Evolutionary conservation across 2,329 filamentous ascomycete genomes (phyloP).

Genomic region (Phialemonium atrogriseum): DNA sequence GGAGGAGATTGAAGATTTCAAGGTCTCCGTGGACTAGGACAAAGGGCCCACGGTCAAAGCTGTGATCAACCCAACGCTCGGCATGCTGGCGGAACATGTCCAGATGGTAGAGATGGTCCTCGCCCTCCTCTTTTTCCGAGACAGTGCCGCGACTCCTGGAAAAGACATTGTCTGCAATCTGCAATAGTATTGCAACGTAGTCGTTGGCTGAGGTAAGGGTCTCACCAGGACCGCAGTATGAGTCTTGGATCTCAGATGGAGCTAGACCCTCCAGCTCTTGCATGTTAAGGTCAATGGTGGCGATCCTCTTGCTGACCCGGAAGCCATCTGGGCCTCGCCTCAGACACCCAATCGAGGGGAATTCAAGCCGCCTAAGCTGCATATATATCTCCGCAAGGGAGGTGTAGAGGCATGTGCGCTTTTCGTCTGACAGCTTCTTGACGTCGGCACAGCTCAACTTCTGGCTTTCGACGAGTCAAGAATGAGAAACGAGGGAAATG

Average conservation of each 20-base stretch:
- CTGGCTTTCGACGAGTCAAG: conserved; percentile 14
- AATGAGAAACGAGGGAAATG: conserved; percentile 14
- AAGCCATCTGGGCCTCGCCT: conserved; percentile 2
- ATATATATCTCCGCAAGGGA: conserved; percentile 14
- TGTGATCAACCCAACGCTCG: conserved; percentile 7
- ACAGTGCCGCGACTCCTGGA: conserved; percentile 7
- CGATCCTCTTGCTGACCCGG: conserved; percentile 8
- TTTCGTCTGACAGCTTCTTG: conserved; percentile 9
- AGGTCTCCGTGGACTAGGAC: conserved; percentile 9
- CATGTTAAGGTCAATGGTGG: conserved; percentile 15
- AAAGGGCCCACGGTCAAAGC: conserved; percentile 9
- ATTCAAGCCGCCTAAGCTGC: conserved; percentile 10
- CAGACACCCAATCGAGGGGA: conserved; percentile 10
- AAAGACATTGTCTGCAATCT: conserved; percentile 18
- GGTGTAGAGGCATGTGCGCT: conserved; percentile 8
- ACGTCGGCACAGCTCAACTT: conserved; percentile 9
- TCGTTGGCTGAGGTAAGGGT: conserved; percentile 12
- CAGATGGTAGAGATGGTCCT: conserved; percentile 8
- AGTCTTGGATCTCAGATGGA: conserved; percentile 10
- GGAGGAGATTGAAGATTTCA: conserved; percentile 9
- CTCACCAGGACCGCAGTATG: conserved; percentile 5
- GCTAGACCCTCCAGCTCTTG: conserved; percentile 16
- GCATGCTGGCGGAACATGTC: conserved; percentile 8
- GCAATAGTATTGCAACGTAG: conserved; percentile 15
- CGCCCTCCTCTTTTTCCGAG: conserved; percentile 4